Base-by-base conservation (phyloP, 331 rosid genomes). In the Saraca asoca region DNA sequence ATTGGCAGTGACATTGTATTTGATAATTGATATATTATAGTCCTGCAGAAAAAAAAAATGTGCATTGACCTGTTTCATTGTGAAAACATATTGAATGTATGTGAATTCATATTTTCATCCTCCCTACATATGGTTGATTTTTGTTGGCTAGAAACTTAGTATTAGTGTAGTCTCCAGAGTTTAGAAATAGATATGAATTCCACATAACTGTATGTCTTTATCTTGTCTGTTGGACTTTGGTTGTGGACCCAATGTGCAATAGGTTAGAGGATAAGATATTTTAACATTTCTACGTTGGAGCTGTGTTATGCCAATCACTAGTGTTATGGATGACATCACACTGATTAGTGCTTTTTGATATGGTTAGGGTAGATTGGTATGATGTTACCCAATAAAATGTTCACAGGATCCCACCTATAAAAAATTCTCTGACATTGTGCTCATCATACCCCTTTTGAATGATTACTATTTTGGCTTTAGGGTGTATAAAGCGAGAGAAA, bases 241-340 rank as follows among this genome's bases (percentile, higher is more conserved):
- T 29, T 6, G 41, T 18, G 20, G 37, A 46, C 57, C 14, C 14
- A 46, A 37, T 34, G 41, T 50, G 8, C 18, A 60, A 44, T 29
- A 5, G 14, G 31, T 58, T 37, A 12, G 41, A 70, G 55, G 7
- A 44, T 37, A 12, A 2, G 43, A 70, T 69, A 19, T 69, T 54
- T 29, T 16, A 54, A 31, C 51, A 14, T 39, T n/a, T 20, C 51
- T 52, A n/a, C 8, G 8, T 19, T 41, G 52, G 42, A 59, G 59
- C 60, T 16, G 49, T 34, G 62, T 6, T 9, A 6, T 48, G 10
- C 9, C 4, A n/a, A 48, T 48, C 5, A 14, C 53, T 48, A 14
- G 19, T 48, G 53, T 48, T 15, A 48, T 48, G n/a, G 18, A 19
- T 5, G 2, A 6, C 20, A 16, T 48, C 3, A 0, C 6, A 48